A percentile compares a stretch with the other conserved stretches of the same genome.
phyloP scores from a whole-genome alignment of 495 filamentous ascomycete genomes.

The Neurospora sp. region DNA sequence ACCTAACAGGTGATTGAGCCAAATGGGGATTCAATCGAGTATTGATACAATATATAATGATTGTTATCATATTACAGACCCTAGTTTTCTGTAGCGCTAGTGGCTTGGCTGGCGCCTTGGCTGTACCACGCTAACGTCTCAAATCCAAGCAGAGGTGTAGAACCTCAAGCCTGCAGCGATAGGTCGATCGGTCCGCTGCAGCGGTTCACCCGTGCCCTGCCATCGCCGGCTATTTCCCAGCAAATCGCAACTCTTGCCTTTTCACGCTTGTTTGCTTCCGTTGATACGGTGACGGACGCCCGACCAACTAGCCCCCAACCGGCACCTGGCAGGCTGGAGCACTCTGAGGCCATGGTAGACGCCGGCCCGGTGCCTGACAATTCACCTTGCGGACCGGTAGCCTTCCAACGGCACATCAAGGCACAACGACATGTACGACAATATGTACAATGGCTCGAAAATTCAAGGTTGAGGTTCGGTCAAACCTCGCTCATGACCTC shows the following conservation, averaged over 20 bases:
- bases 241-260: not conserved
- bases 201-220: not conserved
- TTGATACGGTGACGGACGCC: not conserved
- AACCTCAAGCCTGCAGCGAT: not conserved
- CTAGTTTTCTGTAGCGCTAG: too few relatives aligned
- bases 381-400: not conserved
- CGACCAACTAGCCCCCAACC: not conserved
- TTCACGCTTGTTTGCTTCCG: not conserved
- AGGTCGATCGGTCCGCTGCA: not conserved
- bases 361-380: not conserved
- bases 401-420: not conserved
- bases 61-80: too few relatives aligned
- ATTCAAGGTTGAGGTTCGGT: not conserved
- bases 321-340: not conserved
- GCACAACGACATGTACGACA: not conserved
- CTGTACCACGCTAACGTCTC: too few relatives aligned
- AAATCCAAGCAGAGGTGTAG: too few relatives aligned
- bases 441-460: not conserved
- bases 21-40: too few relatives aligned
- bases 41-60: too few relatives aligned
- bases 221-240: not conserved
- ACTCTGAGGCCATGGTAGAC: not conserved
- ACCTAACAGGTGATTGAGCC: too few relatives aligned
- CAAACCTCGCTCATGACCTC: not conserved
- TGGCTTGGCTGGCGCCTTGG: too few relatives aligned